Base-by-base conservation (phyloP, 106 monocot species). In the Dioscorea dumetorum region DNA sequence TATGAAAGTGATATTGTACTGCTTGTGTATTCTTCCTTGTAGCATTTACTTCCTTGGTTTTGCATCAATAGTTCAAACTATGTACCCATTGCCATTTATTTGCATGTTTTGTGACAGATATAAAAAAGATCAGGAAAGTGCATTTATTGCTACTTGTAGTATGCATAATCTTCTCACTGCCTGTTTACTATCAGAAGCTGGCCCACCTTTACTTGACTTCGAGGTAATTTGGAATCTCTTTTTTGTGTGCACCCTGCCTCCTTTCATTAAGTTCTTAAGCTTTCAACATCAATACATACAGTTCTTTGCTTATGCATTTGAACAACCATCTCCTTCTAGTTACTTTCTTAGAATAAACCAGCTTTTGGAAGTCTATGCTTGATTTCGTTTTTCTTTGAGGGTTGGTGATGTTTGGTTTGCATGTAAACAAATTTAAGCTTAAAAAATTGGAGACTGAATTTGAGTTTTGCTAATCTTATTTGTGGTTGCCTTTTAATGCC, bases 191-290 rank as follows among this genome's bases (percentile, higher is more conserved):
- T 82, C 97, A 65, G 92, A 99, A 71, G 87, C 77, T 76, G 97
- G 92, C 68, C 92, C 92, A 73, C 97, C 97, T 74, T 57, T 99
- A 68, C 82, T 99, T 75, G 97, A 99, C 66, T 99, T 99, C 87
- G 97, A 99, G 92, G 97, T 88, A 74, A 67, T 41, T 49, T 60
- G 17, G 54, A 16, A 15, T 58, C 5, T 74, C 34, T 32, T 35
- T 15, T 28, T 59, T n/a, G 22, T 21, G 8, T 19, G 2, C 23
- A 3, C 8, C 8, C 11, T 63, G 34, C 12, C 49, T 12, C 22
- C 33, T 41, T 41, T 41, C 41, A 6, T 41, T 41, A 41, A 41
- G 3, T 8, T 41, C 6, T 41, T 41, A 6, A 6, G 41, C 41
- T 41, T 41, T 41, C 10, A 10, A 41, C 41, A 10, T 41, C 6